Conservation (phyloP, 1,284 basidiomycete species). For the Malassezia vespertilionis region DNA sequence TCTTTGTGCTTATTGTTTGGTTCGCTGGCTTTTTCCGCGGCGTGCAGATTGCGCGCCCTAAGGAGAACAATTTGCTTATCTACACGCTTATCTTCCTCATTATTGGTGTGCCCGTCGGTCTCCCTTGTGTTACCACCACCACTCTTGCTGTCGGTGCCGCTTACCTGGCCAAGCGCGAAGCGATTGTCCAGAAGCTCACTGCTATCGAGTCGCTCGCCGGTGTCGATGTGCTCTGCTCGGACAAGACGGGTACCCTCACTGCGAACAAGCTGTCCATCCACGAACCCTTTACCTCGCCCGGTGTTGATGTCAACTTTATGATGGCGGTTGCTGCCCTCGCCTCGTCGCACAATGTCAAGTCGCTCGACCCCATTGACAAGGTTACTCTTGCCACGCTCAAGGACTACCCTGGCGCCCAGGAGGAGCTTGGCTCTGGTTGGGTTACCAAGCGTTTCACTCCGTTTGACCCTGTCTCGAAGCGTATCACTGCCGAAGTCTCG, state of each 20-base stretch:
- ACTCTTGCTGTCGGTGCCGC: constrained; percentile 55
- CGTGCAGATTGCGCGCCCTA: constrained; percentile 51
- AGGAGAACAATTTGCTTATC: constrained; percentile 52
- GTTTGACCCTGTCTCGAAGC: constrained; percentile 56
- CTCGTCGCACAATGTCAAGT: constrained; percentile 54
- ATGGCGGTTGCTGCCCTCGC: constrained; percentile 54
- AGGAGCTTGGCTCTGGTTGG: constrained; percentile 53
- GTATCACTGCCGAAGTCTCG: constrained; percentile 55
- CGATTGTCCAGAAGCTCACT: constrained; percentile 58
- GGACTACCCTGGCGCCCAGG: constrained; percentile 53
- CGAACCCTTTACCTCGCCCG: constrained; percentile 51
- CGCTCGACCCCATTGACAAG: constrained; percentile 55
- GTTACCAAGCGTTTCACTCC: constrained; percentile 54
- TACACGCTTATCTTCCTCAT: constrained; percentile 53
- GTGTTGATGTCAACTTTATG: constrained; percentile 51
- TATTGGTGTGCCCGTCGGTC: constrained; percentile 55
- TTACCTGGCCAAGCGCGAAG: constrained; percentile 54
- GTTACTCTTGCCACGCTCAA: constrained; percentile 54
- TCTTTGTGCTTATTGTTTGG: constrained; percentile 51
- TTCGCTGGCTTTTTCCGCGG: constrained; percentile 53
- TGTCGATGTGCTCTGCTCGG: constrained; percentile 55
- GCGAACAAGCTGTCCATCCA: constrained; percentile 56
- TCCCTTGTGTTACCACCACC: constrained; percentile 54
- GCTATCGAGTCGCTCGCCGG: constrained; percentile 56
- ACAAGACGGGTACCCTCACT: constrained; percentile 56